Percentiles rank a stretch among this genome's conserved stretches.
Evolutionary conservation across 169 alveolate genomes (phyloP).

Genomic region (Blepharisma undulans): DNA sequence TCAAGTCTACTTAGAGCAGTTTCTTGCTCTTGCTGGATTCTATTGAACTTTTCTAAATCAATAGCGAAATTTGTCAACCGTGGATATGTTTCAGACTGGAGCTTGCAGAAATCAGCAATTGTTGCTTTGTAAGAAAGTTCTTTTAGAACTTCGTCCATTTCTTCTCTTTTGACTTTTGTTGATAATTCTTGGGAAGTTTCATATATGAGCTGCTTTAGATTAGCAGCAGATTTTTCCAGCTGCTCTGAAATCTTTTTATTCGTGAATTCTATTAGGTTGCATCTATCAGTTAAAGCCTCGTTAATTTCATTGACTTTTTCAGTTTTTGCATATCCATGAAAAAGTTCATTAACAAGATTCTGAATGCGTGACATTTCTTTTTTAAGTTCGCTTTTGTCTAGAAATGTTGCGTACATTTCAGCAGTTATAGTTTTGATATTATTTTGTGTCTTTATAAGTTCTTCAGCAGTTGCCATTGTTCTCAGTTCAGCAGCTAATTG

Average conservation of each 20-base stretch:
- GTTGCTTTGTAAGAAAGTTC: background rate
- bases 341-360: background rate
- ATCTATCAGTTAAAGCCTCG: background rate
- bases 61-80: background rate
- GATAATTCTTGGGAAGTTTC: background rate
- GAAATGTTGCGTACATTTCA: background rate
- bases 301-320: background rate
- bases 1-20: background rate
- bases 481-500: background rate
- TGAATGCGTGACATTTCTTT: background rate
- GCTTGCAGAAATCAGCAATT: background rate
- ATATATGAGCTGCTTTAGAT: background rate
- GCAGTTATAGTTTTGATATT: background rate
- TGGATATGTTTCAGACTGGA: background rate
- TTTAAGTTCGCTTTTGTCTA: background rate
- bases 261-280: background rate
- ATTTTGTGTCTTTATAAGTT: background rate
- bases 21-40: constrained; percentile 11
- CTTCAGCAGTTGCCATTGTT: background rate
- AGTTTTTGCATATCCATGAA: background rate
- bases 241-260: background rate
- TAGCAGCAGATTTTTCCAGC: background rate
- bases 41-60: background rate
- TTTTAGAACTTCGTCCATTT: background rate
- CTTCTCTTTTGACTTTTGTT: background rate